Conservation (phyloP, 2,329 filamentous ascomycete genomes). For the Metarhizium sp. region DNA sequence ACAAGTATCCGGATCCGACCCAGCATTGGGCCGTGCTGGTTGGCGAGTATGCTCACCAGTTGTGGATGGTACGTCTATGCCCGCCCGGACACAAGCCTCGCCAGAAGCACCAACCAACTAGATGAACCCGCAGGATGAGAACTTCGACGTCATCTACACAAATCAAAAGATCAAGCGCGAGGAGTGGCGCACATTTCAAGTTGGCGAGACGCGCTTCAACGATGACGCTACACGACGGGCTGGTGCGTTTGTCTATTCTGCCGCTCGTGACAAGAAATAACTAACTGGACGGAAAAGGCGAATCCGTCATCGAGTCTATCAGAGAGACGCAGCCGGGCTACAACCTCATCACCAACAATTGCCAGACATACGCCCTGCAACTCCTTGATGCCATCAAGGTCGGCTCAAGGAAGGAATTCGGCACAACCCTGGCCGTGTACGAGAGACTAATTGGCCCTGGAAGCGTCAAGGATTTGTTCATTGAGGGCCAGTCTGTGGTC, state of each 20-base stretch:
- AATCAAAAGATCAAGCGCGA: conserved; percentile 36
- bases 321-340: conserved; percentile 38
- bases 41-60: conserved; percentile 43
- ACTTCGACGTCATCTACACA: conserved; percentile 47
- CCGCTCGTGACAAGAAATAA: background rate
- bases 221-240: conserved; percentile 42
- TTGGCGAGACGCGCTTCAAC: conserved; percentile 44
- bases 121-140: conserved; percentile 34
- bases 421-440: conserved; percentile 43
- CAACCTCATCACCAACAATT: conserved; percentile 52
- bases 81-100: background rate
- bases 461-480: conserved; percentile 42
- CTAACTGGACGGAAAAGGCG: conserved; percentile 25
- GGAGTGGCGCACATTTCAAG: conserved; percentile 41
- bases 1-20: conserved; percentile 47
- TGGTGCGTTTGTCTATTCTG: conserved; percentile 22
- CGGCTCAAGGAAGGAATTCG: conserved; percentile 40
- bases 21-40: conserved; percentile 53
- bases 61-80: conserved; percentile 43
- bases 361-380: conserved; percentile 45
- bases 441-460: conserved; percentile 39
- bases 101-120: background rate
- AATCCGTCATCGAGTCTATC: conserved; percentile 44
- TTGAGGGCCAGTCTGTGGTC: conserved; percentile 16
- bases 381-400: conserved; percentile 46